phyloP scores from a whole-genome alignment of 169 alveolate genomes.

The Plasmodium gonderi region DNA sequence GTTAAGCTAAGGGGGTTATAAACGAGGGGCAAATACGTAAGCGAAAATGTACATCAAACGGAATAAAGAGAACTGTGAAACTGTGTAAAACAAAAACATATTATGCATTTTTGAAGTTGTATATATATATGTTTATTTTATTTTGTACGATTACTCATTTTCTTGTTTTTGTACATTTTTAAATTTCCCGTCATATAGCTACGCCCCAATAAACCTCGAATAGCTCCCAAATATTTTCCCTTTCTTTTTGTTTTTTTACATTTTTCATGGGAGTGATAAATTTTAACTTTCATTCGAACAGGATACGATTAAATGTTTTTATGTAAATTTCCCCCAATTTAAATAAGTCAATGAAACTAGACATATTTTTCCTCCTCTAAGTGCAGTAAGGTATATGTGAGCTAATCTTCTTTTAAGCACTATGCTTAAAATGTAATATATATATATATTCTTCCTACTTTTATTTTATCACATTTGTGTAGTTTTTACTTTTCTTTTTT shows the following conservation, averaged over 20 bases:
- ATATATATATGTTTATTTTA: no score
- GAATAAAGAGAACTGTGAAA: no score
- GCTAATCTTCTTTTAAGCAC: neutral
- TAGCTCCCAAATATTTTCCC: neutral
- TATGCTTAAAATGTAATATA: neutral
- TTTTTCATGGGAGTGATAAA: neutral
- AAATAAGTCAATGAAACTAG: neutral
- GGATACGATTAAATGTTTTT: neutral
- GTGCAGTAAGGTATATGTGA: neutral
- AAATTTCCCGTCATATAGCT: neutral
- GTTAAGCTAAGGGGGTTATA: conserved; percentile 20
- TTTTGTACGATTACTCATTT: no score
- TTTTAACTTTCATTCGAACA: neutral
- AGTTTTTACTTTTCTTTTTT: neutral
- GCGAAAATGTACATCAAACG: neutral
- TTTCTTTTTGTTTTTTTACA: neutral
- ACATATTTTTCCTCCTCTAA: neutral
- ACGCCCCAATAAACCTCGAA: neutral
- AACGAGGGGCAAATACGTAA: neutral
- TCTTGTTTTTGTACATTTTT: no score
- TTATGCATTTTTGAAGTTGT: no score
- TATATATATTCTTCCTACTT: neutral
- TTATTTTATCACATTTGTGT: neutral
- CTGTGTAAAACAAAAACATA: no score
- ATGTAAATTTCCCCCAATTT: neutral